Evolutionary conservation across 164 flowering plant species (phyloP), one percentile per base, ranked within the genome.

Genomic region (Platanus orientalis): DNA sequence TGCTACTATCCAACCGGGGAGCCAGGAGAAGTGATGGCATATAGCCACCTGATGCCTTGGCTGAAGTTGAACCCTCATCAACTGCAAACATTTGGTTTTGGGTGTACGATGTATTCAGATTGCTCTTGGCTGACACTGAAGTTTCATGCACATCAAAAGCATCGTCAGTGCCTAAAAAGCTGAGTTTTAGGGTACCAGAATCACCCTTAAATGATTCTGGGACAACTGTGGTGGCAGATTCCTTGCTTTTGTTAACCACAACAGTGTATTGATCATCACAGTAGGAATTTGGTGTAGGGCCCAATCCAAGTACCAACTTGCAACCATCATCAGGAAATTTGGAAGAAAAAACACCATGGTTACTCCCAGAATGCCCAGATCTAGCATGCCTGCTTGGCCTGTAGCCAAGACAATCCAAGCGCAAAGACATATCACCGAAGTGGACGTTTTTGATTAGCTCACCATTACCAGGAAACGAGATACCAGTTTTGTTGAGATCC

Each of bases 291-390:
- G 87, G 82, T 11, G 92, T 82, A 23, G 92, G 92, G 14, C 85
- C 88, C 63, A 84, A 61, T 23, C 92, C 92, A 49, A 84, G 83
- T 1, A 86, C 85, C 76, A 86, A 70, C 44, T 71, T 63, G 71
- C 82, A 80, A 28, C 83, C 75, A 64, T 86, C 92, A 68, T 86
- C 87, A 54, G 74, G 62, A 62, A 63, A 59, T 45, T 45, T 16
- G 48, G 27, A 6, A 25, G 60, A 48, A 60, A 49, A 40, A n/a
- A 3, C 32, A 0, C 54, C 60, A 44, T 47, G 26, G 54, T 44
- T 69, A 58, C 29, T 62, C 48, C 54, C 57, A 66, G 39, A 59
- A 25, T 63, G 64, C 16, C 64, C 61, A 58, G 52, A 53, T 48
- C 64, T 57, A 3, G 62, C 32, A 7, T 54, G 25, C 42, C 48